A percentile compares a stretch with the other conserved stretches of the same genome.
Evolutionary conservation across 352 stramenopile species (phyloP).

Genomic region (Phytopythium kandeliae): DNA sequence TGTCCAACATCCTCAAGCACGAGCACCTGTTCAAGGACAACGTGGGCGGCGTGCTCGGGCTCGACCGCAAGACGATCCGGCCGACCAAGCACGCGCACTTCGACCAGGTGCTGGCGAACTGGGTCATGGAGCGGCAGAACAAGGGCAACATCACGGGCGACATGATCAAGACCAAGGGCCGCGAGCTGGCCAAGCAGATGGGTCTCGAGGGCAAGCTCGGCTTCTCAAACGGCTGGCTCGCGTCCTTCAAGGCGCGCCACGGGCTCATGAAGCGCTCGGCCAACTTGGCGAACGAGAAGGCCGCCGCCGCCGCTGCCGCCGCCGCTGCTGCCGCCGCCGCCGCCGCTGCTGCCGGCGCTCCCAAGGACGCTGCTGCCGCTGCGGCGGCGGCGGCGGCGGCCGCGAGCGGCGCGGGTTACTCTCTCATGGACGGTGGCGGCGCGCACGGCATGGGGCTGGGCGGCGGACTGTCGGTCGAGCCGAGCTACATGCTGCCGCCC

Average conservation of each 20-base stretch:
- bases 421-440: constrained; percentile 38
- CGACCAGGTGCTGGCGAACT: constrained; percentile 83
- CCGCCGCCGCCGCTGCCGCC: neutral
- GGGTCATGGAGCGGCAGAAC: constrained; percentile 87
- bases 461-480: constrained; percentile 41
- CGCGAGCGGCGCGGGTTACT: constrained; percentile 13
- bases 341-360: neutral
- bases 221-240: constrained; percentile 85
- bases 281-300: constrained; percentile 35
- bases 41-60: constrained; percentile 67
- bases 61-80: constrained; percentile 82
- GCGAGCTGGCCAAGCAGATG: constrained; percentile 82
- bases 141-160: constrained; percentile 86
- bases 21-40: constrained; percentile 85
- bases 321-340: neutral
- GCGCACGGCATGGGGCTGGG: constrained; percentile 51
- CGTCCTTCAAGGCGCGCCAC: constrained; percentile 81
- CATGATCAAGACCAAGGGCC: constrained; percentile 84
- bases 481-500: constrained; percentile 72
- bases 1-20: constrained; percentile 86
- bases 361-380: constrained; percentile 12
- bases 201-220: constrained; percentile 71
- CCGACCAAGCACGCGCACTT: constrained; percentile 71
- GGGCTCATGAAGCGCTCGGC: constrained; percentile 66
- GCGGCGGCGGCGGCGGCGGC: too few species aligned